Conservation (phyloP, 441 rosid species). For the Rhodomyrtus psidioides region DNA sequence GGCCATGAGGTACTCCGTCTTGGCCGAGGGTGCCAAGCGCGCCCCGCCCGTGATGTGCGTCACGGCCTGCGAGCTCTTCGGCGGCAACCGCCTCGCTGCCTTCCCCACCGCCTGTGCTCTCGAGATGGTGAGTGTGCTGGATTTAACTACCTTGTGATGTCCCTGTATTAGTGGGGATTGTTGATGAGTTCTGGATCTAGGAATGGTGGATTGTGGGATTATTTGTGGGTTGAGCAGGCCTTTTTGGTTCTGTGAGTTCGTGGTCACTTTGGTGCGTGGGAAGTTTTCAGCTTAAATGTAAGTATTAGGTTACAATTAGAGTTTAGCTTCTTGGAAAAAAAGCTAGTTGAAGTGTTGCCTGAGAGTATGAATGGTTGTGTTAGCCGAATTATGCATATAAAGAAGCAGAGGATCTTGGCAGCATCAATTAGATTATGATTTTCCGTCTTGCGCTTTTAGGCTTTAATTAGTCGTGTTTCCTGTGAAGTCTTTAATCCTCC, state of each 20-base stretch:
- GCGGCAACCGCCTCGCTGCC: constrained; percentile 64
- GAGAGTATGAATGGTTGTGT: neutral
- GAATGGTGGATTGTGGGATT: neutral
- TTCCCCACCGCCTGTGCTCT: constrained; percentile 97
- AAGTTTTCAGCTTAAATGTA: neutral
- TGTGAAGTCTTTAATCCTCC: neutral
- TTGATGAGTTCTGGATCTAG: neutral
- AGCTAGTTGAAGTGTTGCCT: neutral
- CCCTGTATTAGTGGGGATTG: neutral
- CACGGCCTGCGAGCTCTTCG: constrained; percentile 82
- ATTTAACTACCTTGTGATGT: neutral
- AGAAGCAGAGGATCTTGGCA: neutral
- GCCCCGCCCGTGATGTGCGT: constrained; percentile 95
- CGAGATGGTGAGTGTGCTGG: constrained; percentile 53
- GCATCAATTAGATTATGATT: neutral
- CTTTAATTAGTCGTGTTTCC: neutral
- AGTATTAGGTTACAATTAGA: neutral
- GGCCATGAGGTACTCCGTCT: constrained; percentile 86
- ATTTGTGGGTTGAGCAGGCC: neutral
- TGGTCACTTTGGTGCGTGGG: neutral
- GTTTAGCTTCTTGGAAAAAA: neutral
- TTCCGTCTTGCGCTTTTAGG: neutral
- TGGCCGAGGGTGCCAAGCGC: constrained; percentile 76
- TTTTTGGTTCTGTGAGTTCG: neutral
- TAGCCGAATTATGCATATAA: neutral